Base-by-base conservation (phyloP, 352 stramenopile species). In the Phytophthora agathidicida region DNA sequence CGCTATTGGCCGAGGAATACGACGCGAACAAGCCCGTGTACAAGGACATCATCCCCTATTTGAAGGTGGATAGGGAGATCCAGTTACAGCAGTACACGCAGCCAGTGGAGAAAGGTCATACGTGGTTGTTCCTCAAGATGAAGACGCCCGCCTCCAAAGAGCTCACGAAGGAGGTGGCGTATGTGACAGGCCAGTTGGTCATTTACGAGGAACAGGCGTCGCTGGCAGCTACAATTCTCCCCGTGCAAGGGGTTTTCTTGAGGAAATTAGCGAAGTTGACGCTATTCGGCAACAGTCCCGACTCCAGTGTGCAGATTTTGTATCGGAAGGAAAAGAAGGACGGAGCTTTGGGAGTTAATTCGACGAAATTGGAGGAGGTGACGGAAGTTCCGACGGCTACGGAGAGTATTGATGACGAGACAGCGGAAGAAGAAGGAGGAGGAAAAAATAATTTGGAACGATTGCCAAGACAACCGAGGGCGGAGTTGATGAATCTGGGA, bases 61-160 rank as follows among this genome's bases (percentile, higher is more conserved):
- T 91, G 16, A 88, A 89, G 47, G 71, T 89, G 3, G 82, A 89
- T 38, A 68, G 78, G 5, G 80, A 86, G 50, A 89, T 89, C 37
- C 83, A 94, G 42, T n/a, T 86, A 43, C 79, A 92, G 58, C 77
- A 89, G 51, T 89, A 85, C 65, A 84, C 80, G 30, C 75, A 91
- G 50, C 80, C 81, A 7, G 78, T 90, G 41, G 82, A 91, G 37
- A 71, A 64, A 7, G 85, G 85, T 11, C 73, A 90, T 39, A 86
- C 83, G 58, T 94, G 85, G 85, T 60, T 94, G 3, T 79, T 94
- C 20, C 60, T 94, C 5, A 92, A 89, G 65, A 91, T 90, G 78
- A 92, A 92, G 61, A 59, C 71, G 17, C 77, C 85, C 3, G 78
- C 80, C 1, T 75, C 75, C 4, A 89, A 91, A 23, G 85, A 92